A percentile compares a stretch with the other conserved stretches of the same genome.
phyloP scores from a whole-genome alignment of 768 basidiomycete species.

The Tulasnella sp. region DNA sequence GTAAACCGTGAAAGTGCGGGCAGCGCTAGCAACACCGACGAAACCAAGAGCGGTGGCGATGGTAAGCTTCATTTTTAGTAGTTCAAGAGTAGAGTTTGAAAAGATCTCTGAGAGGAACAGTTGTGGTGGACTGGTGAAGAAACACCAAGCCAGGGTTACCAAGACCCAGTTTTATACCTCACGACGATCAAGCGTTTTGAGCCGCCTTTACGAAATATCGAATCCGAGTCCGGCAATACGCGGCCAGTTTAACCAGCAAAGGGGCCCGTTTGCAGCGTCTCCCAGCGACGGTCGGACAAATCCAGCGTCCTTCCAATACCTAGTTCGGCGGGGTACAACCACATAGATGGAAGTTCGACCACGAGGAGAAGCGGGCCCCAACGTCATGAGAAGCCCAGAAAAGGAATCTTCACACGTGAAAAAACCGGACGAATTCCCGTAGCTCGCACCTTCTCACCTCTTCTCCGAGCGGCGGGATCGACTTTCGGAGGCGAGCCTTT shows the following conservation, averaged over 20 bases:
- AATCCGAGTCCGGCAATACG: background rate
- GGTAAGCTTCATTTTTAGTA: slow-evolving; percentile 12
- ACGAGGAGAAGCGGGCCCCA: background rate
- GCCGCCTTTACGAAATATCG: slow-evolving; percentile 12
- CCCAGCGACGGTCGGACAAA: background rate
- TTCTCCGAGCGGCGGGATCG: background rate
- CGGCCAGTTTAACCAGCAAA: background rate
- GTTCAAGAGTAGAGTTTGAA: background rate
- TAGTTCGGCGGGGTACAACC: background rate
- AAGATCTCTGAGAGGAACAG: background rate
- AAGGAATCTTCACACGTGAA: slow-evolving; percentile 2
- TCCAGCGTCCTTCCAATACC: background rate
- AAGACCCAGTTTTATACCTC: background rate
- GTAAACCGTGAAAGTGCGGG: slow-evolving; percentile 55
- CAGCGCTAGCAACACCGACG: slow-evolving; percentile 14
- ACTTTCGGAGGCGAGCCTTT: slow-evolving; percentile 2
- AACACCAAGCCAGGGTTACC: background rate
- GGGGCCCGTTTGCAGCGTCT: background rate
- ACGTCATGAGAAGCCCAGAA: background rate
- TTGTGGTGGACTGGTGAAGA: background rate
- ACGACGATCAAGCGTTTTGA: background rate
- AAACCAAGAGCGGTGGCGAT: slow-evolving; percentile 20
- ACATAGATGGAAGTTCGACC: background rate
- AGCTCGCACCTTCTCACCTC: background rate
- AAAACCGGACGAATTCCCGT: slow-evolving; percentile 5